These are phyloP conservation scores for Pseudonectria buxi DNA, from an alignment of 2,329 filamentous ascomycete genomes.

Conservation along the genomic window DNA sequence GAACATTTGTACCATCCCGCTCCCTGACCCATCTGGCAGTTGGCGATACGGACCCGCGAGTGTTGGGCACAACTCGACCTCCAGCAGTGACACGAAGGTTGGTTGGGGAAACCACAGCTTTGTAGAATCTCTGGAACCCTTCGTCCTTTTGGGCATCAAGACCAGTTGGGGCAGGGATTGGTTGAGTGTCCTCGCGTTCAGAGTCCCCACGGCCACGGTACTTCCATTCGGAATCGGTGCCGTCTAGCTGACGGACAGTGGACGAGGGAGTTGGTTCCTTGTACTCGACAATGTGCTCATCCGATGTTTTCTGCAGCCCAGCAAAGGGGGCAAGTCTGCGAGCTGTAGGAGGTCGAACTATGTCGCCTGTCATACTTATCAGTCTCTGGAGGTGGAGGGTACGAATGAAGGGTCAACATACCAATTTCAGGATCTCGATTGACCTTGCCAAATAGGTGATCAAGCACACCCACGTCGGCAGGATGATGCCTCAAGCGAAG, in stretches of 20 bases:
- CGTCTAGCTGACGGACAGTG: slow-evolving; percentile 29
- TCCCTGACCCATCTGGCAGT: slow-evolving; percentile 45
- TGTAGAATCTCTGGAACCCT: slow-evolving; percentile 62
- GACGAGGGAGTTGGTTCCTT: slow-evolving; percentile 3
- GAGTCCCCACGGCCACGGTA: slow-evolving; percentile 40
- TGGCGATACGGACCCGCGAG: slow-evolving; percentile 45
- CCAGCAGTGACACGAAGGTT: slow-evolving; percentile 62
- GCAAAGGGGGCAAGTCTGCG: slow-evolving; percentile 24
- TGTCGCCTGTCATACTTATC: slow-evolving; percentile 19
- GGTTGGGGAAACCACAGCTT: slow-evolving; percentile 60
- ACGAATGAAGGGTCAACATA: slow-evolving; percentile 25
- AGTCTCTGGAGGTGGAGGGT: slow-evolving; percentile 3
- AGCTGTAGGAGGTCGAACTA: slow-evolving; percentile 24
- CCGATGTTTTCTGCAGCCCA: slow-evolving; percentile 19
- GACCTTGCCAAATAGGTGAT: slow-evolving; percentile 28
- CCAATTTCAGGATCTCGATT: slow-evolving; percentile 35
- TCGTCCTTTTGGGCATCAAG: slow-evolving; percentile 51
- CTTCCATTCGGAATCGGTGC: slow-evolving; percentile 36
- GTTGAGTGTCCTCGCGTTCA: slow-evolving; percentile 37
- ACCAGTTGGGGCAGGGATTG: slow-evolving; percentile 47
- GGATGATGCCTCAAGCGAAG: slow-evolving; percentile 27
- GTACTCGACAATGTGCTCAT: slow-evolving; percentile 1
- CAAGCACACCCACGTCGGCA: slow-evolving; percentile 19
- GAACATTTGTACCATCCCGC: slow-evolving; percentile 20
- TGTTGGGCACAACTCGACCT: slow-evolving; percentile 61